Evolutionary conservation across 1,139 yeast species (phyloP).

Genomic region (Nakaseomyces sp.): DNA sequence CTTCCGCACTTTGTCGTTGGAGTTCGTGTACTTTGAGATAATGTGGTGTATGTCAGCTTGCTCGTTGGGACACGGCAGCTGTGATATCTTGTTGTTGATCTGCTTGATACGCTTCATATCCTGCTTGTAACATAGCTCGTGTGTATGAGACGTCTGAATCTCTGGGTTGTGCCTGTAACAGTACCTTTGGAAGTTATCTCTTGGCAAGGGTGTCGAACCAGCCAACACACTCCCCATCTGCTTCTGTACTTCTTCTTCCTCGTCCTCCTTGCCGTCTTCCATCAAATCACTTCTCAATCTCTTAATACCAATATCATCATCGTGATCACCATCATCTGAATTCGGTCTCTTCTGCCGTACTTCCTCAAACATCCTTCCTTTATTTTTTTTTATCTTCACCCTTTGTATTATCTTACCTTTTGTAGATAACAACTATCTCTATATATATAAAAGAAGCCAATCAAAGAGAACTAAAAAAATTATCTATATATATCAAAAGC

Average conservation of each 20-base stretch:
- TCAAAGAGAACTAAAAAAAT: no score
- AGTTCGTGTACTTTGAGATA: constrained; percentile 41
- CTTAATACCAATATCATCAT: neutral
- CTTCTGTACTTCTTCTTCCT: constrained; percentile 4
- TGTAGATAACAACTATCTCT: no score
- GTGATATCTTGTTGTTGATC: constrained; percentile 60
- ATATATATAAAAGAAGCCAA: no score
- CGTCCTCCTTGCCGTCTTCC: neutral
- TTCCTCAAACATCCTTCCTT: no score
- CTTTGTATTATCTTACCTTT: no score
- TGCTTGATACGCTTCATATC: constrained; percentile 49
- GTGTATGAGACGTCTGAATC: constrained; percentile 33
- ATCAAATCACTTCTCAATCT: constrained; percentile 1
- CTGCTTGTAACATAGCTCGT: constrained; percentile 36
- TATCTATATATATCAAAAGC: no score
- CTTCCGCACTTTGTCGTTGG: constrained; percentile 36
- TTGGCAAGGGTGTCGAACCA: constrained; percentile 17
- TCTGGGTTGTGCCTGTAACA: constrained; percentile 94
- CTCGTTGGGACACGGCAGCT: constrained; percentile 61
- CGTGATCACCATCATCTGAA: no score
- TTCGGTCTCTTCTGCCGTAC: neutral
- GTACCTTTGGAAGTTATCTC: constrained; percentile 37
- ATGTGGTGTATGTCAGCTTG: constrained; percentile 57
- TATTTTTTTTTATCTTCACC: no score
- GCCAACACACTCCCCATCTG: constrained; percentile 6